Evolutionary conservation across 495 filamentous ascomycete genomes (phyloP), one percentile per base, ranked within the genome.

Genomic region (Annulohypoxylon stygium): DNA sequence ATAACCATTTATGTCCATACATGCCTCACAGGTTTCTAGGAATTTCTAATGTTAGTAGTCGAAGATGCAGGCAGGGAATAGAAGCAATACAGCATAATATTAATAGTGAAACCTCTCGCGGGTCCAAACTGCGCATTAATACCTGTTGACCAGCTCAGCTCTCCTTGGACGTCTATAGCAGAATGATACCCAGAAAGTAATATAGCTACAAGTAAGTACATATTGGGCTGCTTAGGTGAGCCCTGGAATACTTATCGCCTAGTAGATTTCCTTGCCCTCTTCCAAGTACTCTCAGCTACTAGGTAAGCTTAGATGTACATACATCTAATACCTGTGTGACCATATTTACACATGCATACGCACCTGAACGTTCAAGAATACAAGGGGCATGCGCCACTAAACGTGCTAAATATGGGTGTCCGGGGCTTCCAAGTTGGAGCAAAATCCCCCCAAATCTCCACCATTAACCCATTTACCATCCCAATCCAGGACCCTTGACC

Each of bases 391-490:
- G 26, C 4, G 25, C 61, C 61, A 33, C 60, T 70, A 59, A 36
- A 69, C 10, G 59, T 63, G 54, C 61, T 54, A 65, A 65, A 71
- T 61, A 48, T 67, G 33, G 33, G 39, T 39, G 23, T 14, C 43
- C 25, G 59, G 30, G 45, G 51, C 48, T 63, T 59, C 48, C 14
- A 14, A 37, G 16, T 61, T 39, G 50, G 59, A 50, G 37, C 25
- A 60, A 33, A 33, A 25, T 12, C 69, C 69, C 62, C 64, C 25
- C 53, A 33, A 33, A 25, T 12, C 69, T 62, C 62, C 64, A 67
- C 70, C 51, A 73, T 62, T 34, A 48, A 7, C 37, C 47, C 50
- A 54, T 25, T 18, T 8, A 23, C 23, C 62, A 25, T 36, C 62
- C 14, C 11, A 41, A 36, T 12, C 8, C 30, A 30, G 3, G 30